These are phyloP conservation scores for Suillus bovinus DNA, from an alignment of 768 basidiomycete genomes.

Conservation along the genomic window DNA sequence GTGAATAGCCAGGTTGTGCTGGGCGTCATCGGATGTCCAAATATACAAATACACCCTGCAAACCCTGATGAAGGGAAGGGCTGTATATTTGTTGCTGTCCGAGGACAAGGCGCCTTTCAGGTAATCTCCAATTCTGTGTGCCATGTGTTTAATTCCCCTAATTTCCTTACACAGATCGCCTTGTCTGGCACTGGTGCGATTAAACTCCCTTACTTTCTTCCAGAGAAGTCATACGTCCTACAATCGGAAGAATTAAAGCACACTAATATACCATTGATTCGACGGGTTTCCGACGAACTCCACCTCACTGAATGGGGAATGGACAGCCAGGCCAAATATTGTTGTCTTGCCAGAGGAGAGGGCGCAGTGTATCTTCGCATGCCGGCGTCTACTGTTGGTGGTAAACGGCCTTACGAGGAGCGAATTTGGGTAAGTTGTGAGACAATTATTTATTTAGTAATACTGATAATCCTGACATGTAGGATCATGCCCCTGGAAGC, in stretches of 20 bases:
- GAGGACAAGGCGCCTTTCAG: constrained; percentile 82
- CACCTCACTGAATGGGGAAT: constrained; percentile 69
- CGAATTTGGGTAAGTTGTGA: constrained; percentile 87
- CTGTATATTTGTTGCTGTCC: constrained; percentile 83
- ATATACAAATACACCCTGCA: constrained; percentile 62
- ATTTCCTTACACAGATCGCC: constrained; percentile 41
- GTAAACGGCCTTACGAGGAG: constrained; percentile 66
- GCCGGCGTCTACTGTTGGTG: constrained; percentile 54
- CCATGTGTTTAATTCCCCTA: background rate
- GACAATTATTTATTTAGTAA: background rate
- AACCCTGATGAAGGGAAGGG: constrained; percentile 66
- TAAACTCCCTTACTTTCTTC: constrained; percentile 39
- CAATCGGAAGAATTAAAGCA: constrained; percentile 94
- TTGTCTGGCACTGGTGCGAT: constrained; percentile 42
- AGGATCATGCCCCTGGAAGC: constrained; percentile 91
- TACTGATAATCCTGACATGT: background rate
- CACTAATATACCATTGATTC: constrained; percentile 85
- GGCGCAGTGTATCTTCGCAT: constrained; percentile 82
- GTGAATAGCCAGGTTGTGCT: constrained; percentile 76
- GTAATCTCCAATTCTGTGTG: constrained; percentile 30
- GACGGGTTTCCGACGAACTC: constrained; percentile 65
- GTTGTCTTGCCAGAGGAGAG: constrained; percentile 81
- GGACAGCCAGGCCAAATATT: constrained; percentile 98
- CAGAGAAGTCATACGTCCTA: constrained; percentile 63
- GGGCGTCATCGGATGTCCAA: constrained; percentile 92